phyloP scores from a whole-genome alignment of 1,139 yeast genomes.

The Zygoascus hellenicus region DNA sequence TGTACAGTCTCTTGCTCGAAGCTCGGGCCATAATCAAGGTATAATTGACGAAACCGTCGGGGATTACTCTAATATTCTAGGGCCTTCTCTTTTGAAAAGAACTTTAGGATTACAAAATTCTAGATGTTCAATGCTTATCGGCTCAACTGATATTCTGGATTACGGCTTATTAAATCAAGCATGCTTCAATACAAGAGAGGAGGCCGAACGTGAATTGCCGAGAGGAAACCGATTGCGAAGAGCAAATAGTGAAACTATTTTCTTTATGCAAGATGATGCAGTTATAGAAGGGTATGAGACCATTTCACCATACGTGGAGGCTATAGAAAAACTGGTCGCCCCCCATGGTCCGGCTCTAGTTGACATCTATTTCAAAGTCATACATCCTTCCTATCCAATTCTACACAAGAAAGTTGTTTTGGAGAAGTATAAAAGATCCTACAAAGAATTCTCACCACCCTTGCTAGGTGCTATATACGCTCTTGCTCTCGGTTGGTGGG shows the following conservation, averaged over 20 bases:
- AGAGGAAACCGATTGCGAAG: constrained; percentile 32
- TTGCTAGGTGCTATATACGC: constrained; percentile 40
- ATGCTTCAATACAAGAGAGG: constrained; percentile 31
- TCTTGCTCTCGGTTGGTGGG: constrained; percentile 42
- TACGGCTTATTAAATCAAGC: constrained; percentile 28
- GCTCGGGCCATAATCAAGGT: not conserved
- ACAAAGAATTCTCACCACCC: constrained; percentile 43
- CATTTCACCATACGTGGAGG: constrained; percentile 31
- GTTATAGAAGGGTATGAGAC: constrained; percentile 26
- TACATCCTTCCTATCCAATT: constrained; percentile 42
- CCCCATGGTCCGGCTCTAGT: constrained; percentile 40
- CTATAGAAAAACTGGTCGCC: constrained; percentile 37
- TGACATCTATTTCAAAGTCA: constrained; percentile 37
- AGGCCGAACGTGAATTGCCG: constrained; percentile 28
- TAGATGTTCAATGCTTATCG: constrained; percentile 34
- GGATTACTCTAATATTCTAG: constrained; percentile 35
- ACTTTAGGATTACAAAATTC: constrained; percentile 37
- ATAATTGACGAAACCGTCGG: constrained; percentile 21
- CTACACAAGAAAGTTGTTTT: constrained; percentile 40
- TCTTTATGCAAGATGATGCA: constrained; percentile 33
- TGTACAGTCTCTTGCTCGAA: not conserved
- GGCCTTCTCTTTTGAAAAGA: constrained; percentile 36
- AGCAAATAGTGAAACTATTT: constrained; percentile 33
- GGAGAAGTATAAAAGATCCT: constrained; percentile 42
- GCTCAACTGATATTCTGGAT: constrained; percentile 35